These are phyloP conservation scores for Breviolum minutum DNA, from an alignment of 73 alveolate species.

Conservation along the genomic window DNA sequence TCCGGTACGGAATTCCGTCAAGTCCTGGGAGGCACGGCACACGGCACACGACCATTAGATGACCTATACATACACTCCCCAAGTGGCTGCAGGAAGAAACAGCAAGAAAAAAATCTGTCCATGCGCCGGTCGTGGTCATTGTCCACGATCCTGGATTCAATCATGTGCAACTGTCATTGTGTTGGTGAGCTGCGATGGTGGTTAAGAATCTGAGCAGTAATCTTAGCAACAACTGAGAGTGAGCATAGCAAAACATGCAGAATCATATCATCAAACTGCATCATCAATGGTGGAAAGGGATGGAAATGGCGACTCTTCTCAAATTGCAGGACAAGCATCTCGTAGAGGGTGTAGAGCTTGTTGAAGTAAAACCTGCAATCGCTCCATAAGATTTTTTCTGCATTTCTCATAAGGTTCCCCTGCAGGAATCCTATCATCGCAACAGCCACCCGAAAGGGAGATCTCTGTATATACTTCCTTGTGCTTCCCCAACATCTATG, in stretches of 20 bases:
- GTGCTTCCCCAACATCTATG: neutral
- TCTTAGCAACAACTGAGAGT: neutral
- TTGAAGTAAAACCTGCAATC: slow-evolving; percentile 64
- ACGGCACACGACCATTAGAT: neutral
- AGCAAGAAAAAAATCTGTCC: neutral
- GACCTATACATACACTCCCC: neutral
- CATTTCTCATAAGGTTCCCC: too few relatives aligned
- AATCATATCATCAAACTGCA: neutral
- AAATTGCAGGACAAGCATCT: neutral
- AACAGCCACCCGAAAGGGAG: neutral
- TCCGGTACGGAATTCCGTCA: slow-evolving; percentile 71
- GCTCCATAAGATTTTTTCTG: too few relatives aligned
- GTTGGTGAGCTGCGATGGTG: too few relatives aligned
- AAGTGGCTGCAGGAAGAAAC: neutral
- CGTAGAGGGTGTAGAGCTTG: slow-evolving; percentile 82
- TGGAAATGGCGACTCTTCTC: neutral
- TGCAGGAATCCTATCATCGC: neutral
- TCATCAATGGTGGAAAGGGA: neutral
- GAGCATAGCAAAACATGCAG: neutral
- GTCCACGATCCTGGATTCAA: slow-evolving; percentile 40
- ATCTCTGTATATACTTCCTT: neutral
- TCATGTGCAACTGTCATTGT: neutral
- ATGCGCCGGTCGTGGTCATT: slow-evolving; percentile 76
- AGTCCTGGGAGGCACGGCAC: slow-evolving; percentile 23
- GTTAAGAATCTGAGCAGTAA: neutral